phyloP scores from a whole-genome alignment of 2,329 filamentous ascomycete species.

The Beauveria scarabaeidicola region DNA sequence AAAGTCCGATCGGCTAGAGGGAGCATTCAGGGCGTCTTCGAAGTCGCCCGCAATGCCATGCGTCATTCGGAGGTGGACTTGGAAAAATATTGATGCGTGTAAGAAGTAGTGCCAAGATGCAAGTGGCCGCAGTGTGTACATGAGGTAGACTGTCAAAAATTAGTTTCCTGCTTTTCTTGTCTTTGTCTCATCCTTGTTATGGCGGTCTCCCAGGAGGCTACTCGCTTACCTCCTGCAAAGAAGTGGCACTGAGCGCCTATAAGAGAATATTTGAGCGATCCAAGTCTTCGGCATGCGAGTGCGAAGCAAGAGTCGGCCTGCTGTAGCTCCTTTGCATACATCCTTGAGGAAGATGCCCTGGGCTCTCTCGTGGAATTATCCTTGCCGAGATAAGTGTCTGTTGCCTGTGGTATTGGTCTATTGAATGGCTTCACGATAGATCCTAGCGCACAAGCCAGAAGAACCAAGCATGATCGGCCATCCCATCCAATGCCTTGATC shows the following conservation, averaged over 20 bases:
- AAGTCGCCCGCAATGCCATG: slow-evolving; percentile 13
- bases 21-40: slow-evolving; percentile 8
- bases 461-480: slow-evolving; percentile 18
- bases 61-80: slow-evolving; percentile 24
- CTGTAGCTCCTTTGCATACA: slow-evolving; percentile 14
- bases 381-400: neutral
- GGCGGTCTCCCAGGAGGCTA: neutral
- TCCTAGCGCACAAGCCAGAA: slow-evolving; percentile 18
- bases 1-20: slow-evolving; percentile 1
- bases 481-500: slow-evolving; percentile 20
- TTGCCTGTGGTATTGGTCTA: neutral
- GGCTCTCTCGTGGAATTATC: neutral
- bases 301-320: slow-evolving; percentile 19
- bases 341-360: slow-evolving; percentile 4
- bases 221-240: slow-evolving; percentile 23
- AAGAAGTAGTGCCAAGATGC: slow-evolving; percentile 29
- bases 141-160: slow-evolving; percentile 23
- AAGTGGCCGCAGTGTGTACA: slow-evolving; percentile 32
- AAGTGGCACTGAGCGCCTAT: slow-evolving; percentile 30
- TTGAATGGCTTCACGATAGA: slow-evolving; percentile 17
- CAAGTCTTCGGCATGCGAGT: slow-evolving; percentile 19
- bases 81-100: slow-evolving; percentile 21
- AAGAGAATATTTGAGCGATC: slow-evolving; percentile 20
- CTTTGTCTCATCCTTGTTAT: neutral
- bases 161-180: neutral